Evolutionary conservation across 352 stramenopile species (phyloP).

Genomic region (Aphanomyces invadans): DNA sequence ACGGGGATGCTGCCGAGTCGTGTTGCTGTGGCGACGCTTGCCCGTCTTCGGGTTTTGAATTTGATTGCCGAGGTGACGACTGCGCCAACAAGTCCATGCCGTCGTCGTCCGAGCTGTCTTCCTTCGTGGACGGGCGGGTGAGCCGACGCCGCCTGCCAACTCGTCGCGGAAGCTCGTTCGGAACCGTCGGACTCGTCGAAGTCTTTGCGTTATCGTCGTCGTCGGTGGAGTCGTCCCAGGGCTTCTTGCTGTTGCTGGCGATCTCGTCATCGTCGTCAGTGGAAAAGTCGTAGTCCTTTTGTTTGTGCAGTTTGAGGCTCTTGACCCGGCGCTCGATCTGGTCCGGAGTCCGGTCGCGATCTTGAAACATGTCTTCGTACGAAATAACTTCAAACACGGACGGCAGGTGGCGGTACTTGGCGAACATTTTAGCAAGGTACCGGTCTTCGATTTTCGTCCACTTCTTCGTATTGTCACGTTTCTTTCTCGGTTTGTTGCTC

Average conservation of each 20-base stretch:
- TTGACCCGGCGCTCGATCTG: conserved; percentile 82
- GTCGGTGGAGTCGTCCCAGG: neutral
- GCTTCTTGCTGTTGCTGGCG: neutral
- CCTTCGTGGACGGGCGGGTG: conserved; percentile 18
- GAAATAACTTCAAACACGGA: conserved; percentile 83
- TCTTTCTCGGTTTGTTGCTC: conserved; percentile 3
- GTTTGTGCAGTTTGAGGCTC: conserved; percentile 59
- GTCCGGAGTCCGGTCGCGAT: conserved; percentile 68
- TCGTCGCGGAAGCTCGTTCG: conserved; percentile 17
- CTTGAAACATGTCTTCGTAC: conserved; percentile 87
- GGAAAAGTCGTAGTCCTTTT: conserved; percentile 45
- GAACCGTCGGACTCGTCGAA: neutral
- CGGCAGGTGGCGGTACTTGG: conserved; percentile 69
- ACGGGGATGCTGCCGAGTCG: no score
- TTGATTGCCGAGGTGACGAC: no score
- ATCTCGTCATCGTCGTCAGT: conserved; percentile 38
- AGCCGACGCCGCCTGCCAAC: conserved; percentile 18
- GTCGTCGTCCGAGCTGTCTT: conserved; percentile 25
- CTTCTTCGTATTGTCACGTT: conserved; percentile 41
- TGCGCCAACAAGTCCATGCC: neutral
- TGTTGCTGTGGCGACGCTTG: no score
- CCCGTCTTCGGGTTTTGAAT: no score
- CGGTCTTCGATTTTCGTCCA: conserved; percentile 80
- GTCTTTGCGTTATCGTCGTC: neutral
- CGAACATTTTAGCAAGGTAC: conserved; percentile 69